Base-by-base conservation (phyloP, 495 filamentous ascomycete species). In the Neurospora sp. region DNA sequence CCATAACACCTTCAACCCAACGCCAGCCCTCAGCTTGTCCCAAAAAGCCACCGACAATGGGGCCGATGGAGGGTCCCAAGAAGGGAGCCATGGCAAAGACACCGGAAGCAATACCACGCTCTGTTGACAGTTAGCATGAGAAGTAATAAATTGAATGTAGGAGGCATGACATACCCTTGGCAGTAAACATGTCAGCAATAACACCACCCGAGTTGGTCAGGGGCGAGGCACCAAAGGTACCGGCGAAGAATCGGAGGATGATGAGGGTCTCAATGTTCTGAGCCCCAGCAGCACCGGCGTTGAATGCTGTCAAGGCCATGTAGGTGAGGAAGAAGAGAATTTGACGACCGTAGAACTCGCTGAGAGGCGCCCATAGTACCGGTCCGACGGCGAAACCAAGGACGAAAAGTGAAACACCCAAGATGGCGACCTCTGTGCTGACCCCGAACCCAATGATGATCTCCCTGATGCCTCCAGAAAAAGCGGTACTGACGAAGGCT, bases 231-330 rank as follows among this genome's bases (percentile, higher is more conserved):
- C 93, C 93, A 79, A 93, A 92, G n/a, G 91, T 85, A 70, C 93
- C 91, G 37, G 90, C 91, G 71, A 94, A 90, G 85, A 94, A 93
- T 31, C 93, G 90, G 38, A 94, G 86, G 74, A 94, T 87, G 70
- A 94, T 82, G 2, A 96, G 82, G 3, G 89, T 88, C 75, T 86
- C 80, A 69, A 89, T 86, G 75, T 92, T 93, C 73, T 89, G 83
- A 1, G 90, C 79, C 16, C 88, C 87, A 3, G 89, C 88, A 59
- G 86, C 86, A 31, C 86, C 92, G 73, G 88, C 89, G 76, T 88
- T 92, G 84, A 94, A 94, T 0, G 88, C 87, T 23, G 91, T 89
- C 39, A 93, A 84, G 31, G 85, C 85, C 41, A 83, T 76, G 75
- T 92, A 91, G 44, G 91, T 91, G 38, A 84, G 75, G 77, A 90